Evolutionary conservation across 2,329 filamentous ascomycete genomes (phyloP).

Genomic region (Claviceps sp.): DNA sequence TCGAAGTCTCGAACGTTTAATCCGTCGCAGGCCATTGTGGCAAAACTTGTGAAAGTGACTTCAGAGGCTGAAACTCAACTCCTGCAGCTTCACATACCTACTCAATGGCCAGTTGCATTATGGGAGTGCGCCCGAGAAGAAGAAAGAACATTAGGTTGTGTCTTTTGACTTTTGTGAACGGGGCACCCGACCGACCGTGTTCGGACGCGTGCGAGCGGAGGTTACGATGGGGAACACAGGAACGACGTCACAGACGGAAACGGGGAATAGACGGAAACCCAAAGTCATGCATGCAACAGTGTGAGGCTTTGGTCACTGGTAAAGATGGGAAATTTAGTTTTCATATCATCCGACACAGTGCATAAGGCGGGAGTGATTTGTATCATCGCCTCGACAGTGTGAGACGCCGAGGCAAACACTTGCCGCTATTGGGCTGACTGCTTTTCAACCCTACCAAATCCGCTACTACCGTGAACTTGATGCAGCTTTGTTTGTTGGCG

Average conservation of each 20-base stretch:
- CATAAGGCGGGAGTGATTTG: not conserved
- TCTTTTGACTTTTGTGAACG: not conserved
- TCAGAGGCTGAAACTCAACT: too few relatives aligned
- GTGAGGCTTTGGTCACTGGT: not conserved
- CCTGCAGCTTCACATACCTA: too few relatives aligned
- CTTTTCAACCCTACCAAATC: not conserved
- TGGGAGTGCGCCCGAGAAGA: not conserved
- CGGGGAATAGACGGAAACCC: not conserved
- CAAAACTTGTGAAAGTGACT: too few relatives aligned
- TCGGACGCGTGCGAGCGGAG: not conserved
- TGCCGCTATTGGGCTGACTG: not conserved
- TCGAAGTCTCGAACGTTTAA: too few relatives aligned
- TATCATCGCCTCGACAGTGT: not conserved
- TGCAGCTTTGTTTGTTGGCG: not conserved
- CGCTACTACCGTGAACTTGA: not conserved
- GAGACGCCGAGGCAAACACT: not conserved
- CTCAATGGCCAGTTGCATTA: too few relatives aligned
- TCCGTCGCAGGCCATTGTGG: too few relatives aligned
- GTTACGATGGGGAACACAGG: not conserved
- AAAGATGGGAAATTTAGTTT: not conserved
- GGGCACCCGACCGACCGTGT: not conserved
- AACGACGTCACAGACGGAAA: not conserved
- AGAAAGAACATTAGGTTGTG: not conserved
- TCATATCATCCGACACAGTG: not conserved
- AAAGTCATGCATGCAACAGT: not conserved